Percentiles rank a stretch among this genome's conserved stretches.
Evolutionary conservation across 2,329 filamentous ascomycete genomes (phyloP).

Genomic region (Penicillium sp.): DNA sequence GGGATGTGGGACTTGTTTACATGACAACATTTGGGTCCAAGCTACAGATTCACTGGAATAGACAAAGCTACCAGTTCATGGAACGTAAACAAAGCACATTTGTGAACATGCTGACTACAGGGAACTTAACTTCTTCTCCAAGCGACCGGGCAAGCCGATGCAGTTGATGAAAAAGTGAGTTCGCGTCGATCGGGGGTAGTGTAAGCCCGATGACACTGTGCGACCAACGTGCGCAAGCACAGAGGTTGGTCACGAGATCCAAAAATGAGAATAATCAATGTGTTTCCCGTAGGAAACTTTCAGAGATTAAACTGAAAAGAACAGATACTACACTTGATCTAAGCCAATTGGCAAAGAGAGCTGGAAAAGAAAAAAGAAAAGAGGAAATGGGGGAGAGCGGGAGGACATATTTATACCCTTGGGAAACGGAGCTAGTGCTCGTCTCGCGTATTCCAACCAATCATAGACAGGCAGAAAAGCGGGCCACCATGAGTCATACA

Average conservation of each 20-base stretch:
- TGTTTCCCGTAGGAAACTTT: constrained; percentile 72
- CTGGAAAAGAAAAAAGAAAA: constrained; percentile 49
- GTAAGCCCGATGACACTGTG: constrained; percentile 76
- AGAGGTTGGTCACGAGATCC: constrained; percentile 57
- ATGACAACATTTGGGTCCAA: no score
- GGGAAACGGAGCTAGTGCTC: not conserved
- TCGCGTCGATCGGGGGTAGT: constrained; percentile 74
- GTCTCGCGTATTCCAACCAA: not conserved
- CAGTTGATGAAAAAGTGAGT: constrained; percentile 57
- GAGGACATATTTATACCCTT: constrained; percentile 33
- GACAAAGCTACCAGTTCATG: not conserved
- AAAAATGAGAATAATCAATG: constrained; percentile 86
- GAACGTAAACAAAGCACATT: not conserved
- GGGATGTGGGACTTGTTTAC: no score
- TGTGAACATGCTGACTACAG: not conserved
- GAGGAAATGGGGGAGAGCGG: constrained; percentile 28
- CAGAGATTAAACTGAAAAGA: constrained; percentile 98
- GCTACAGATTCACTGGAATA: not conserved
- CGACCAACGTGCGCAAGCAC: constrained; percentile 67
- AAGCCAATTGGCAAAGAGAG: constrained; percentile 63
- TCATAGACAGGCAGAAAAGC: not conserved
- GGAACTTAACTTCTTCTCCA: constrained; percentile 54
- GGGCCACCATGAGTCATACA: not conserved
- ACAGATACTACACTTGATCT: constrained; percentile 98
- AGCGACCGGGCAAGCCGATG: constrained; percentile 53